Conservation (phyloP, 306 rosid genomes). For the Bauhinia variegata region DNA sequence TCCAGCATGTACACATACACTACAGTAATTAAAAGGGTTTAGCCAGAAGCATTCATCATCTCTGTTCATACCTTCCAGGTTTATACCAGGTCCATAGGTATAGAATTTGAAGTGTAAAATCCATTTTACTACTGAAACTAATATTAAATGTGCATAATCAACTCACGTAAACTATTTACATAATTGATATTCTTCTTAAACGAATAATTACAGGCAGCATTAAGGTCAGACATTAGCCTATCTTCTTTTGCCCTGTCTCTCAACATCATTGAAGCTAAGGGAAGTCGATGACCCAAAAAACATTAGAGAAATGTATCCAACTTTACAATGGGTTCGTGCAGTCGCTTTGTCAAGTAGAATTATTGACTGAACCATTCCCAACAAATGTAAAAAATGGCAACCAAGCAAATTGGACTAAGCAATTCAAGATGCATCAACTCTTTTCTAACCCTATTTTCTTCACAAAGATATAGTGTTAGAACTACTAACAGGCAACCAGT, state of each 20-base stretch:
- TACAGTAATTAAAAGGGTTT: too few species aligned
- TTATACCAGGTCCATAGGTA: too few species aligned
- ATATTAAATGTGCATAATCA: slow-evolving; percentile 12
- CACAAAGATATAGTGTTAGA: not conserved
- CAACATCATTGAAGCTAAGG: slow-evolving; percentile 22
- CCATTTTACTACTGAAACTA: slow-evolving; percentile 18
- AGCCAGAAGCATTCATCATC: too few species aligned
- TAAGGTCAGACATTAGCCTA: slow-evolving; percentile 1
- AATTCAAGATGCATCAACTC: slow-evolving; percentile 1
- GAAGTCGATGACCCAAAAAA: slow-evolving; percentile 3
- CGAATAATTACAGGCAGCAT: slow-evolving; percentile 3
- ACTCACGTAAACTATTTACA: slow-evolving; percentile 10
- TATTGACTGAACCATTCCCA: not conserved
- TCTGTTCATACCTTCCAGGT: too few species aligned
- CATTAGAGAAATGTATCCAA: slow-evolving; percentile 12
- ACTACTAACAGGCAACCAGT: not conserved
- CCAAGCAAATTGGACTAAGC: slow-evolving; percentile 19
- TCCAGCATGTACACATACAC: not conserved
- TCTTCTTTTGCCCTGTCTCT: slow-evolving; percentile 1
- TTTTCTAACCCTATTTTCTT: not conserved
- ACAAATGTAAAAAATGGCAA: slow-evolving; percentile 10
- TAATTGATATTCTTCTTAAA: slow-evolving; percentile 7
- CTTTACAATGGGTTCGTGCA: not conserved
- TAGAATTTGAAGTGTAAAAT: too few species aligned
- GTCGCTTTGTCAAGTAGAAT: slow-evolving; percentile 6